phyloP scores from a whole-genome alignment of 345 rosid genomes.

The Eutrema heterophyllum region DNA sequence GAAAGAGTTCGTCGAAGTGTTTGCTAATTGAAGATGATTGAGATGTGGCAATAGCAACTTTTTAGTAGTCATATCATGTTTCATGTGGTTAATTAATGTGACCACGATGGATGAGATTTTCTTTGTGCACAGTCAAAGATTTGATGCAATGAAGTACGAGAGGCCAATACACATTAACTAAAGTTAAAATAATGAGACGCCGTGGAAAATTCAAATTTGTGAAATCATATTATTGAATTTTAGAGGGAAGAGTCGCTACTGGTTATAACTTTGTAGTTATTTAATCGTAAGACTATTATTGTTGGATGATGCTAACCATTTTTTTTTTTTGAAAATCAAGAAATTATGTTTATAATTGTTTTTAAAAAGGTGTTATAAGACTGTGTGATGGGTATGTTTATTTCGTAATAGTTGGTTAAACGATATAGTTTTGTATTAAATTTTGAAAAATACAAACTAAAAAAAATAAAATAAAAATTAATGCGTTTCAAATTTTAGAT shows the following conservation, averaged over 20 bases:
- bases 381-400: no score
- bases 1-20: slow-evolving; percentile 5
- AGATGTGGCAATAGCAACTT: slow-evolving; percentile 13
- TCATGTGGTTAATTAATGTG: slow-evolving; percentile 14
- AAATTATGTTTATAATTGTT: no score
- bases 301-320: no score
- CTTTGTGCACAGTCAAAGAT: neutral
- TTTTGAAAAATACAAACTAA: no score
- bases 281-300: no score
- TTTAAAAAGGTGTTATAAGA: no score
- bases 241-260: neutral
- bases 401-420: no score
- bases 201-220: neutral
- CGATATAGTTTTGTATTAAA: no score
- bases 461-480: no score
- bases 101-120: neutral
- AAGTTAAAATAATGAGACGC: neutral
- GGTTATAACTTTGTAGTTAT: no score
- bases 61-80: neutral
- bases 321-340: no score
- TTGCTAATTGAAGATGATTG: slow-evolving; percentile 19
- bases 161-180: neutral
- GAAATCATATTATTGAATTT: neutral
- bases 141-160: neutral
- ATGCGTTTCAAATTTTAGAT: no score